Conservation (phyloP, 192 early-diverging fungal genomes). For the Backusella westeae region DNA sequence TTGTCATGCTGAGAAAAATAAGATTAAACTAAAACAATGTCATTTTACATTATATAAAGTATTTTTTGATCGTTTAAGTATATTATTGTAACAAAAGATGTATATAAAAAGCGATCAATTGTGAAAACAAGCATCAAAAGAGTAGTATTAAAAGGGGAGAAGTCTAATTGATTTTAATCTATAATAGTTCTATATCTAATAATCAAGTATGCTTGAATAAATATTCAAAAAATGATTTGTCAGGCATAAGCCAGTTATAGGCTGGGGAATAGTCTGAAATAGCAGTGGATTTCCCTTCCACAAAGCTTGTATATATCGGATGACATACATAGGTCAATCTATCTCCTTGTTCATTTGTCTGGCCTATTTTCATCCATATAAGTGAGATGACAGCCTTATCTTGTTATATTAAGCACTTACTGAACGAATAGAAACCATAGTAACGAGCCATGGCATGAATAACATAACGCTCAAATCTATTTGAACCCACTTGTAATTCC, state of each 20-base stretch:
- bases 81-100: not conserved
- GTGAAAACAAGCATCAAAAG: too few species aligned
- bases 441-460: constrained; percentile 47
- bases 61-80: not conserved
- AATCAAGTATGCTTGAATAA: constrained; percentile 1
- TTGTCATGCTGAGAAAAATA: constrained; percentile 1
- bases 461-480: constrained; percentile 50
- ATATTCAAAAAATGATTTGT: constrained; percentile 10
- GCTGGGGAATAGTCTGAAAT: not conserved
- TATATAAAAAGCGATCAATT: too few species aligned
- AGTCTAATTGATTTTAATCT: not conserved
- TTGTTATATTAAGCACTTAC: constrained; percentile 29
- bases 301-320: not conserved
- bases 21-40: not conserved
- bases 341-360: not conserved
- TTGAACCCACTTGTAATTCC: constrained; percentile 45
- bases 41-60: not conserved
- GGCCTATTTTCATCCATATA: not conserved
- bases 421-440: constrained; percentile 46
- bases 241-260: constrained; percentile 10
- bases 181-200: not conserved
- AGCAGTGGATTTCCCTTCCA: too few species aligned
- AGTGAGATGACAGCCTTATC: not conserved
- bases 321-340: not conserved
- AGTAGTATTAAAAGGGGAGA: not conserved